Conservation (phyloP, 768 basidiomycete genomes). For the Boletus sensibilis region DNA sequence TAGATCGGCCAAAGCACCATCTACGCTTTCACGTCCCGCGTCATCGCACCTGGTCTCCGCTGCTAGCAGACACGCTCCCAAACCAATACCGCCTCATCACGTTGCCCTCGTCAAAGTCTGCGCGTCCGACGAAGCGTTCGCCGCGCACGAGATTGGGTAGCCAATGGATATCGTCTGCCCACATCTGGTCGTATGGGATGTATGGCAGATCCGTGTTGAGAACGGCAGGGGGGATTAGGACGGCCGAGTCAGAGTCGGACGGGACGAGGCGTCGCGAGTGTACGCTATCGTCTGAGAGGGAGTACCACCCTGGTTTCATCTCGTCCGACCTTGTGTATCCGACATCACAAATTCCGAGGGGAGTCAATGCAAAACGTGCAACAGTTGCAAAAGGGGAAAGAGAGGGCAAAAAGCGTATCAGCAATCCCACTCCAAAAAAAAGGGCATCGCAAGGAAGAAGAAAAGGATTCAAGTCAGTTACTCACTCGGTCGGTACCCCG, state of each 20-base stretch:
- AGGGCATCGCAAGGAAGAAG: background rate
- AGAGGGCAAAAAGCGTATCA: background rate
- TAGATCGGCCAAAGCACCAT: background rate
- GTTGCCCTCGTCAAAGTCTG: constrained; percentile 74
- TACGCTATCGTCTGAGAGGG: constrained; percentile 28
- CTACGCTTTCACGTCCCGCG: background rate
- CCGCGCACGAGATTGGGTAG: constrained; percentile 55
- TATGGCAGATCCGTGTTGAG: constrained; percentile 21
- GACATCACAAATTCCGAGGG: background rate
- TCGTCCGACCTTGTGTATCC: constrained; percentile 69
- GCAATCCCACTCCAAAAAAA: background rate
- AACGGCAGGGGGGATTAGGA: background rate
- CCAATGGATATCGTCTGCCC: constrained; percentile 68
- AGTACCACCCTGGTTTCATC: constrained; percentile 85
- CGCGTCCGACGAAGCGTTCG: constrained; percentile 46
- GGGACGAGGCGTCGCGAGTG: constrained; percentile 6
- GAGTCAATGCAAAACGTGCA: background rate
- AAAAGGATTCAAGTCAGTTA: background rate
- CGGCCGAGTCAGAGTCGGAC: background rate
- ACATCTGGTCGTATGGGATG: constrained; percentile 61
- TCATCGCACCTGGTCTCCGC: background rate
- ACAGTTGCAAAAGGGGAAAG: background rate
- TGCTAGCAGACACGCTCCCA: constrained; percentile 33
- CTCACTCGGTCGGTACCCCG: constrained; percentile 68
- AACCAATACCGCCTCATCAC: constrained; percentile 74